Evolutionary conservation across 176 grass and related monocot genomes (phyloP).

Genomic region (Microstegium vimineum): DNA sequence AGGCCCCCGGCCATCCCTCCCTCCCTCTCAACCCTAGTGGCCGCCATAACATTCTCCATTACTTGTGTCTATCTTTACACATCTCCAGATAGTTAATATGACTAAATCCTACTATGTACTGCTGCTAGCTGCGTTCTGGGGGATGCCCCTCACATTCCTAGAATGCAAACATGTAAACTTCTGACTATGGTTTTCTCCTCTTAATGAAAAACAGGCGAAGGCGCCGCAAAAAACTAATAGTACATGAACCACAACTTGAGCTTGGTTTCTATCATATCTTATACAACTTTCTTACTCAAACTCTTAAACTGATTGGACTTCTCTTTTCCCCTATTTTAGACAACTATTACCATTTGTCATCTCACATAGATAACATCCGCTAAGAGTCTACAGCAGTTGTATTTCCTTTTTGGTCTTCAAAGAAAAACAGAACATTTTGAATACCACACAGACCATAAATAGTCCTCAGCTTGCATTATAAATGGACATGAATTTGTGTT

Average conservation of each 20-base stretch:
- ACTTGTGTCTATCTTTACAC: background rate
- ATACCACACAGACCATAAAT: background rate
- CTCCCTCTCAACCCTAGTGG: background rate
- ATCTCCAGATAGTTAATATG: background rate
- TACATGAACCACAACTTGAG: background rate
- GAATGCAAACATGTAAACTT: too few relatives aligned
- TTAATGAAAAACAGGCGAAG: too few relatives aligned
- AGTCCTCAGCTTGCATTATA: background rate
- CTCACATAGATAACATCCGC: background rate
- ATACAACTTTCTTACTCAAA: background rate
- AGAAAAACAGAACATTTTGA: background rate
- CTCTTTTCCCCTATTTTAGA: background rate
- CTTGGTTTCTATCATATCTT: background rate
- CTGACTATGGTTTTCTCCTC: too few relatives aligned
- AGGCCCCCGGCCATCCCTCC: background rate
- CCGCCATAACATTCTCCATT: background rate
- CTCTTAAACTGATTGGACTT: background rate
- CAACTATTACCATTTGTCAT: background rate
- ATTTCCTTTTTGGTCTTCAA: background rate
- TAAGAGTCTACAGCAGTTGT: background rate
- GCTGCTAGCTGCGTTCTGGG: too few relatives aligned
- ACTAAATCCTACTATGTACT: background rate
- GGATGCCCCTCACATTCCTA: too few relatives aligned
- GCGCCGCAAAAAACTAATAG: background rate
- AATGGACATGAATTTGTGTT: background rate